Conservation (phyloP, 768 basidiomycete genomes). For the Postia placenta region DNA sequence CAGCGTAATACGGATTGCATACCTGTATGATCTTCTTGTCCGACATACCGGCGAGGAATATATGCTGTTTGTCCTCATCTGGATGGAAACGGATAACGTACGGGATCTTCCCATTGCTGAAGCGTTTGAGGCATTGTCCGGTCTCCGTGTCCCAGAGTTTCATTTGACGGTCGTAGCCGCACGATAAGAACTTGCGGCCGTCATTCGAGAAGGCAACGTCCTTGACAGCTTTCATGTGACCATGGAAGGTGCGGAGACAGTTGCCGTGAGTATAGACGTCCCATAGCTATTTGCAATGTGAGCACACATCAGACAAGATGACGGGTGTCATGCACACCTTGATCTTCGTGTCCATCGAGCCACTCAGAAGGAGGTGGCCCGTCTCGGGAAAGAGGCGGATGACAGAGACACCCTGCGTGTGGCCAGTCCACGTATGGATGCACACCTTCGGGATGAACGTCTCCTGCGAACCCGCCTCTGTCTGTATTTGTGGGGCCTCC, state of each 20-base stretch:
- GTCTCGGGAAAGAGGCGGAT: conserved; percentile 90
- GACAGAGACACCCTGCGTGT: conserved; percentile 93
- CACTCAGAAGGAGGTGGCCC: conserved; percentile 89
- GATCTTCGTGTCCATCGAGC: conserved; percentile 97
- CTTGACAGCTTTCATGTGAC: conserved; percentile 94
- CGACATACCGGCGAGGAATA: conserved; percentile 97
- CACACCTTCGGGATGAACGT: conserved; percentile 93
- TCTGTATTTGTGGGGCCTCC: conserved; percentile 78
- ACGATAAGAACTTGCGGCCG: conserved; percentile 83
- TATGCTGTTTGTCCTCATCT: conserved; percentile 91
- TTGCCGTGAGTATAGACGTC: conserved; percentile 96
- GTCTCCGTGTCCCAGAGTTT: conserved; percentile 99
- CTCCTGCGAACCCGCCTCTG: conserved; percentile 80
- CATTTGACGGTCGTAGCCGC: conserved; percentile 94
- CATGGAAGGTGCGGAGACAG: conserved; percentile 94
- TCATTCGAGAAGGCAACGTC: conserved; percentile 95
- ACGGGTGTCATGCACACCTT: conserved; percentile 50
- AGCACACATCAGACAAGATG: conserved; percentile 5
- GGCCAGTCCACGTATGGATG: conserved; percentile 97
- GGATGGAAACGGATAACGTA: conserved; percentile 96
- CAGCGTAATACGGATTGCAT: conserved; percentile 4
- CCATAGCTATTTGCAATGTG: conserved; percentile 70
- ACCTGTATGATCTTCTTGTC: conserved; percentile 99
- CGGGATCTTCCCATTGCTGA: conserved; percentile 96
- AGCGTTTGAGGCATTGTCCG: conserved; percentile 93